Percentiles rank a stretch among this genome's conserved stretches.
phyloP scores from a whole-genome alignment of 2,329 filamentous ascomycete species.

The Trichoderma citrinoviride region DNA sequence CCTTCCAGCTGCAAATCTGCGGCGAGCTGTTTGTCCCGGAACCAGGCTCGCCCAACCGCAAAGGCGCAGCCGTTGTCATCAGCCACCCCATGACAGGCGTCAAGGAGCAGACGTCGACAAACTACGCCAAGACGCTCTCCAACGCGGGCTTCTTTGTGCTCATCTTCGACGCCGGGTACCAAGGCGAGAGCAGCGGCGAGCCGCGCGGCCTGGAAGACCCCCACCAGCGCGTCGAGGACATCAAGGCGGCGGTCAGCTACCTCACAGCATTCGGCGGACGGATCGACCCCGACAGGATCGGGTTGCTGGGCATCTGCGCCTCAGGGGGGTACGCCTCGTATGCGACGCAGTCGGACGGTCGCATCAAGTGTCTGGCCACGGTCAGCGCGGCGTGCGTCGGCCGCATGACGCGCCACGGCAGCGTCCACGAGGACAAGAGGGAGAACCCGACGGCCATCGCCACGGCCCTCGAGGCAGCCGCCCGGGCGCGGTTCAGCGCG shows the following conservation, averaged over 20 bases:
- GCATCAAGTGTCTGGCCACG: constrained; percentile 40
- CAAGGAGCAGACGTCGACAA: constrained; percentile 40
- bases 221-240: constrained; percentile 38
- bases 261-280: constrained; percentile 28
- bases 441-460: constrained; percentile 14
- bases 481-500: constrained; percentile 2
- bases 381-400: constrained; percentile 35
- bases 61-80: constrained; percentile 29
- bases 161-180: constrained; percentile 39
- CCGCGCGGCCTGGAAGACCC: constrained; percentile 41
- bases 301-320: constrained; percentile 40
- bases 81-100: constrained; percentile 34
- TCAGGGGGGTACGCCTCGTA: constrained; percentile 38
- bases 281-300: constrained; percentile 38
- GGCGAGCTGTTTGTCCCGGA: constrained; percentile 17
- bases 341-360: constrained; percentile 37
- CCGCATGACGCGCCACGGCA: constrained; percentile 27
- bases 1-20: constrained; percentile 12
- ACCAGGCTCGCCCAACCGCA: constrained; percentile 5
- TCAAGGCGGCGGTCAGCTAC: constrained; percentile 37
- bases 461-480: constrained; percentile 12
- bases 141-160: constrained; percentile 35
- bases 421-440: neutral
- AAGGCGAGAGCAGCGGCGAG: constrained; percentile 37
- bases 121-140: constrained; percentile 34